These are phyloP conservation scores for Centella asiatica DNA, from an alignment of 129 eudicot genomes.

Conservation along the genomic window DNA sequence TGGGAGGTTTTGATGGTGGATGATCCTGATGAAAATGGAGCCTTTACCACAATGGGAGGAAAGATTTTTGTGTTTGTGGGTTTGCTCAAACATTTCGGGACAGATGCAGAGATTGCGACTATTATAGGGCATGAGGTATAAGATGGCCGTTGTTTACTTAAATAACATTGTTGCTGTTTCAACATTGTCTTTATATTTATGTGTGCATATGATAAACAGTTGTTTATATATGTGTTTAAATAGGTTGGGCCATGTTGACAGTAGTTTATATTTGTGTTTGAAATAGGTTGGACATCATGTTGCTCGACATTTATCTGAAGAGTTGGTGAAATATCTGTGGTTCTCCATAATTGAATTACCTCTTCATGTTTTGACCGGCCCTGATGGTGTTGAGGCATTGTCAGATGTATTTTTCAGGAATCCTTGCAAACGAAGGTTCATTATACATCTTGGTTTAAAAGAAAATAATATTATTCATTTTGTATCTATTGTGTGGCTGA, in stretches of 20 bases:
- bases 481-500: too few species aligned
- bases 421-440: conserved; percentile 20
- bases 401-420: too few species aligned
- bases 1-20: conserved; percentile 85
- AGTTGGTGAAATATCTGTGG: conserved; percentile 30
- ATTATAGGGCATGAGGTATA: conserved; percentile 78
- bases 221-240: too few species aligned
- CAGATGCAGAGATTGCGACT: conserved; percentile 79
- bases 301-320: too few species aligned
- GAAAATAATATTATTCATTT: too few species aligned
- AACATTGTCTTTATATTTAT: too few species aligned
- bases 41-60: conserved; percentile 87
- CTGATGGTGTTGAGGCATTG: conserved; percentile 31
- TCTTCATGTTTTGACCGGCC: conserved; percentile 47
- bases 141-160: too few species aligned
- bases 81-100: conserved; percentile 52
- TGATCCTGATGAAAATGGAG: conserved; percentile 59
- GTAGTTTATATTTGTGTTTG: too few species aligned
- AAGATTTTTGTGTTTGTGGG: conserved; percentile 91
- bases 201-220: too few species aligned
- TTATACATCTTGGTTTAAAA: conserved; percentile 61
- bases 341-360: conserved; percentile 48
- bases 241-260: too few species aligned
- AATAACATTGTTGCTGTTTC: too few species aligned
- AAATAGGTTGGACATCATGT: too few species aligned